These are phyloP conservation scores for Malassezia nana DNA, from an alignment of 1,284 basidiomycete species.

Conservation along the genomic window DNA sequence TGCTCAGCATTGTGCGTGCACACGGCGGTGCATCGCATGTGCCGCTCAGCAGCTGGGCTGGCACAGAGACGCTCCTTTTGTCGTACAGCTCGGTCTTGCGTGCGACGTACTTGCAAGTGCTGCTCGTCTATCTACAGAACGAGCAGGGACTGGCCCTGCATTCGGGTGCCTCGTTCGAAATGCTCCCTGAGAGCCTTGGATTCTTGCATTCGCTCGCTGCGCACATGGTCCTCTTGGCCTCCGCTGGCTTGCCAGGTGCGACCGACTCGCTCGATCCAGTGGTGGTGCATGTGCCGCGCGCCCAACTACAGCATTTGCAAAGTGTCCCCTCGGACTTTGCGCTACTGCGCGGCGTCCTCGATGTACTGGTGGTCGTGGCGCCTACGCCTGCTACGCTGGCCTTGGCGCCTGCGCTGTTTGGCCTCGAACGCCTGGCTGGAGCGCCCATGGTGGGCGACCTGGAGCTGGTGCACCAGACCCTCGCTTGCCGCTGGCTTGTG, in stretches of 20 bases:
- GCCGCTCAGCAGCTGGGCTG: constrained; percentile 5
- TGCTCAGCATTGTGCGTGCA: constrained; percentile 58
- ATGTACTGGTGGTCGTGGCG: constrained; percentile 59
- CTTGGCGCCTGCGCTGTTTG: constrained; percentile 73
- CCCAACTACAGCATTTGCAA: constrained; percentile 20
- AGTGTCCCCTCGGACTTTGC: constrained; percentile 63
- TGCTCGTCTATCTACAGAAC: constrained; percentile 8
- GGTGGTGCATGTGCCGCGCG: constrained; percentile 4
- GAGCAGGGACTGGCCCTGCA: neutral
- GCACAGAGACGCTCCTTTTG: constrained; percentile 6
- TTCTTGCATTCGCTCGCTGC: constrained; percentile 35
- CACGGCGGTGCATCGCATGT: constrained; percentile 16
- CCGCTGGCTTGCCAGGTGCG: neutral
- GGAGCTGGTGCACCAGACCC: constrained; percentile 49
- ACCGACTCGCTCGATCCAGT: constrained; percentile 28
- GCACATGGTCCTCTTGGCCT: constrained; percentile 18
- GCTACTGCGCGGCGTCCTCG: constrained; percentile 63
- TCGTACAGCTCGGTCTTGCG: constrained; percentile 7
- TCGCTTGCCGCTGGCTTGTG: constrained; percentile 60
- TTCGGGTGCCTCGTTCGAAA: neutral
- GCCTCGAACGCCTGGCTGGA: constrained; percentile 56
- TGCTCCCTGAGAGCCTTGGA: constrained; percentile 24
- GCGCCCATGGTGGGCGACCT: constrained; percentile 20
- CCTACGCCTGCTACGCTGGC: constrained; percentile 66
- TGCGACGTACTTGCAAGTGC: constrained; percentile 11